Evolutionary conservation across 345 rosid species (phyloP).

Genomic region (Lepidium sativum): DNA sequence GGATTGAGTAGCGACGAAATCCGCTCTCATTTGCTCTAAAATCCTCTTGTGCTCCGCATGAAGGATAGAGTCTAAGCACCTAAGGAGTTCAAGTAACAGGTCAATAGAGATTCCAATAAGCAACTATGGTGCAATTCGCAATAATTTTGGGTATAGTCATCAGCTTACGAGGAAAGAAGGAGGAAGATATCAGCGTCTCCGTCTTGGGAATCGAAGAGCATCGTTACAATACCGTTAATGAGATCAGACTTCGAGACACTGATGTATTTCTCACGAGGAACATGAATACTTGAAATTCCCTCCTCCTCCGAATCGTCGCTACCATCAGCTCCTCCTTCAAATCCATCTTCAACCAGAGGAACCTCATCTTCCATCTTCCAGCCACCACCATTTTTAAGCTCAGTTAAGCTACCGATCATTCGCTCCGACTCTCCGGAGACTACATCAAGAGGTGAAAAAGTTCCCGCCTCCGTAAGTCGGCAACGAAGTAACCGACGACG

Average conservation of each 20-base stretch:
- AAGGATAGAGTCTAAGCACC: constrained; percentile 79
- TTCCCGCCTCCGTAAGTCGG: constrained; percentile 9
- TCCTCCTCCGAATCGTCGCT: constrained; percentile 29
- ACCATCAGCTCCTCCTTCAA: constrained; percentile 17
- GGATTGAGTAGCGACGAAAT: constrained; percentile 44
- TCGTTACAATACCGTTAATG: constrained; percentile 43
- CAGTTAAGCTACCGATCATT: constrained; percentile 5
- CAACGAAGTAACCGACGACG: constrained; percentile 21
- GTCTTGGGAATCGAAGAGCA: constrained; percentile 41
- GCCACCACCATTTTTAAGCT: constrained; percentile 2
- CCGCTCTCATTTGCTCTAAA: constrained; percentile 71
- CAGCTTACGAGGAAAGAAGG: constrained; percentile 59
- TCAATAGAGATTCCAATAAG: not conserved
- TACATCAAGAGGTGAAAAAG: constrained; percentile 9
- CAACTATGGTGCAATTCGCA: not conserved
- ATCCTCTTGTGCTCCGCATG: constrained; percentile 80
- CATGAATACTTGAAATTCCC: constrained; percentile 56
- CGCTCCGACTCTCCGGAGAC: constrained; percentile 13
- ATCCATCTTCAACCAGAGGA: not conserved
- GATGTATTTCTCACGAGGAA: constrained; percentile 68
- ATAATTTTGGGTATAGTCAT: not conserved
- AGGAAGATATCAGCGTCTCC: constrained; percentile 49
- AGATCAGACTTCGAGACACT: constrained; percentile 69
- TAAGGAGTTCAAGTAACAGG: constrained; percentile 19
- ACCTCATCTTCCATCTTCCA: constrained; percentile 10